A percentile compares a stretch with the other conserved stretches of the same genome.
Evolutionary conservation across 139 green algal genomes (phyloP).

Genomic region (Tetraselmis chui): DNA sequence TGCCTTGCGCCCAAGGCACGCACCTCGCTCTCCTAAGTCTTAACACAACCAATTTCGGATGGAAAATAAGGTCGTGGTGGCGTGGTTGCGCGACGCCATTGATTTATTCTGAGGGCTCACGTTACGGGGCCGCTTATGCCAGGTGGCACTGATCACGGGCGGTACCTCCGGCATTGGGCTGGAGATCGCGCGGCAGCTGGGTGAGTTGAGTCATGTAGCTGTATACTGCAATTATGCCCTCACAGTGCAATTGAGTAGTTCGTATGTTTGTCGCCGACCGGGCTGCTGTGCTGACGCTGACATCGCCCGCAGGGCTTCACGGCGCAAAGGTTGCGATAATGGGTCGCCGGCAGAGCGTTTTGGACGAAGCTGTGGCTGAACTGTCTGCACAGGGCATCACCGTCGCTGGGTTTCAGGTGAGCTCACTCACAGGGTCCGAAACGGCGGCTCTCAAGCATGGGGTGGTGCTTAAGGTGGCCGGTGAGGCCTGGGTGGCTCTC

Average conservation of each 20-base stretch:
- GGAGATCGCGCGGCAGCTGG: constrained; percentile 79
- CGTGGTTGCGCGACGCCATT: too few relatives aligned
- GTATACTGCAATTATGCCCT: too few relatives aligned
- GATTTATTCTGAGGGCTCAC: too few relatives aligned
- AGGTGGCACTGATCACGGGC: constrained; percentile 76
- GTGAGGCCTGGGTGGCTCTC: constrained; percentile 17
- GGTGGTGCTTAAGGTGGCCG: neutral
- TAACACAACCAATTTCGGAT: too few relatives aligned
- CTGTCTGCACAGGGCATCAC: constrained; percentile 51
- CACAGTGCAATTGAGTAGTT: too few relatives aligned
- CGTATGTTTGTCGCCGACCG: too few relatives aligned
- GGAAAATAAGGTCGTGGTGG: too few relatives aligned
- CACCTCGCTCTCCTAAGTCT: too few relatives aligned
- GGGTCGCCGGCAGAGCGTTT: constrained; percentile 60
- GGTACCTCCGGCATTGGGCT: constrained; percentile 78
- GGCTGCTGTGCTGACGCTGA: too few relatives aligned
- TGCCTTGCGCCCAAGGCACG: neutral
- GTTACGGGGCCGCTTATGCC: too few relatives aligned
- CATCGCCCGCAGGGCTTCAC: constrained; percentile 75
- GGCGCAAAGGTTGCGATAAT: constrained; percentile 68
- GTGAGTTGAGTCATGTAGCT: too few relatives aligned
- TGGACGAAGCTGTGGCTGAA: constrained; percentile 45
- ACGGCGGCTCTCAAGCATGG: too few relatives aligned
- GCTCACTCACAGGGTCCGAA: neutral
- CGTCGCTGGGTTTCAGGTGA: constrained; percentile 33